Base-by-base conservation (phyloP, 441 rosid genomes). In the Hura crepitans region DNA sequence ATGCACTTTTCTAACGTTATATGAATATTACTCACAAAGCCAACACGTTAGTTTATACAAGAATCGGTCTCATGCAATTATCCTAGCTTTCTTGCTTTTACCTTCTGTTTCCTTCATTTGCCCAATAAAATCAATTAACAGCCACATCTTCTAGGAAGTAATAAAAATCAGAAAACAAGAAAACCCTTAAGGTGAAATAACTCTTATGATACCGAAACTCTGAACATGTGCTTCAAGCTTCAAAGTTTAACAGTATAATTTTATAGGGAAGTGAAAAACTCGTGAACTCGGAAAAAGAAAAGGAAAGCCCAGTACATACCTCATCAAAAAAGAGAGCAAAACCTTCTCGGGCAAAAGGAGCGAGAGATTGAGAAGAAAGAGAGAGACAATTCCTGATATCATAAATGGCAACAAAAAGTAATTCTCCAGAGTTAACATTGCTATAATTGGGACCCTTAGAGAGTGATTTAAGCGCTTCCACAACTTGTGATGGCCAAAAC, bases 321-420 rank as follows among this genome's bases (percentile, higher is more conserved):
- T 90, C 93, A 64, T 90, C 94, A 70, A 94, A 94, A 87, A 83
- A 86, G 75, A 90, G 81, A 8, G 87, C 79, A 75, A 85, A 86
- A 60, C 97, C 99, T 43, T 74, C 77, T 23, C 72, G 74, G 59
- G 92, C 79, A 63, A 51, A 81, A 13, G 79, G 85, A 14, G 89
- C 72, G 57, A 94, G 83, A 77, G 82, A 72, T 28, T 77, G 17
- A 45, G 77, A 60, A 28, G 79, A 83, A 30, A 80, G 74, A 42
- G 84, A 75, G 12, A 88, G 82, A 23, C 88, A 80, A 68, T 49
- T 68, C 63, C 93, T 82, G 73, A 89, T 77, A 73, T 80, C 85
- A 66, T 84, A 81, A 47, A 94, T 82, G 72, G 92, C 85, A 17
- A 68, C 68, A 74, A 82, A 80, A 5, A 92, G 75, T 66, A 74